Percentiles rank a stretch among this genome's conserved stretches.
Evolutionary conservation across 148 eudicot genomes (phyloP).

Genomic region (Chenopodium formosanum): DNA sequence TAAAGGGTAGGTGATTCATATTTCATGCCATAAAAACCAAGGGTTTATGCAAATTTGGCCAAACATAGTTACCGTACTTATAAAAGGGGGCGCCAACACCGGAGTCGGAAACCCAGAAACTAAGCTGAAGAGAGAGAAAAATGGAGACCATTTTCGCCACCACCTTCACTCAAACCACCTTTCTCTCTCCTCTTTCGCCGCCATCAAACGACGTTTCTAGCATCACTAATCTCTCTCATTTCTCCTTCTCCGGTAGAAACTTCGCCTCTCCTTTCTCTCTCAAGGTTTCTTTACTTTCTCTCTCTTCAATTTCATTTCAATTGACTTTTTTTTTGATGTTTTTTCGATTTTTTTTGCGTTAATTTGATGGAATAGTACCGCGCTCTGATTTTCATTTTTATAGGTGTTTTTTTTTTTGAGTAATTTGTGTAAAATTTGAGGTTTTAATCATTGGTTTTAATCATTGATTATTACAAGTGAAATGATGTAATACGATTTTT

Average conservation of each 20-base stretch:
- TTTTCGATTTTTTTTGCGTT: neutral
- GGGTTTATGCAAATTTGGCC: neutral
- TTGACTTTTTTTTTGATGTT: neutral
- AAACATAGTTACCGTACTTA: neutral
- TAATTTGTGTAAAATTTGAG: neutral
- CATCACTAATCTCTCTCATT: constrained; percentile 9
- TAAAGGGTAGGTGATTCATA: too few species aligned
- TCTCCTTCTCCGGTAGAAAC: constrained; percentile 15
- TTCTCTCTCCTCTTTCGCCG: constrained; percentile 21
- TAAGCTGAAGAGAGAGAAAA: constrained; percentile 1
- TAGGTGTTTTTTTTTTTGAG: neutral
- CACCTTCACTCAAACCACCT: neutral
- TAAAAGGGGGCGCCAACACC: constrained; percentile 2
- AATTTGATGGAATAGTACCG: neutral
- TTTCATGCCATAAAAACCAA: neutral
- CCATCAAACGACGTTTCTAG: neutral
- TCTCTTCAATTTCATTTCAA: neutral
- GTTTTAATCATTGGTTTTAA: neutral
- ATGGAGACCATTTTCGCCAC: constrained; percentile 34
- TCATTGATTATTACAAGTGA: neutral
- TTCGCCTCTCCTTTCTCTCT: constrained; percentile 26
- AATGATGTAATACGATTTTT: too few species aligned
- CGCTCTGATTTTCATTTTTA: neutral
- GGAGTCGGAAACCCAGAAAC: neutral
- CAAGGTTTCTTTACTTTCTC: constrained; percentile 27